phyloP scores from a whole-genome alignment of 2,329 filamentous ascomycete species.

The Epichloe coenophiala region DNA sequence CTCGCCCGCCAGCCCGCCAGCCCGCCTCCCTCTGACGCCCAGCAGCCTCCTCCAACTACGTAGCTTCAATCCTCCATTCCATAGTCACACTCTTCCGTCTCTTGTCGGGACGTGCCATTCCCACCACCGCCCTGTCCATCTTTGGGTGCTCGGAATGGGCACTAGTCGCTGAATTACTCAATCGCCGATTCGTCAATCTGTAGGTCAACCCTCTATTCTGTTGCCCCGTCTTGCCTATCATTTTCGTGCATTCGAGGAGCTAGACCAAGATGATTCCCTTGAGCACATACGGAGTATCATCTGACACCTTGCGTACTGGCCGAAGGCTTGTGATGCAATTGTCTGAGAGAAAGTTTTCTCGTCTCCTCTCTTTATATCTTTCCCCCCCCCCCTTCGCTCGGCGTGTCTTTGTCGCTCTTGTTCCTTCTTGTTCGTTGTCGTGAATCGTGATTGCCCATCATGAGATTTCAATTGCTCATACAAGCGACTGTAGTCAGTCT shows the following conservation, averaged over 20 bases:
- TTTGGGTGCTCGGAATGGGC: neutral
- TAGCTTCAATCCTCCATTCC: neutral
- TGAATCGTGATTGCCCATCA: neutral
- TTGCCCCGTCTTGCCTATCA: neutral
- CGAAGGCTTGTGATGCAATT: neutral
- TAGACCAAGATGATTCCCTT: neutral
- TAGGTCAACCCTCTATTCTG: neutral
- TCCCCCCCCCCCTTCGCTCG: neutral
- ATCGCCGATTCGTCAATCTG: neutral
- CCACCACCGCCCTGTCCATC: neutral
- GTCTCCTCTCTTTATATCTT: neutral
- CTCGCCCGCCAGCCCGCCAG: no score
- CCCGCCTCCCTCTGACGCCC: neutral
- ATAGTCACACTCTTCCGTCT: neutral
- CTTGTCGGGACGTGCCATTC: neutral
- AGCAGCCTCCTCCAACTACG: neutral
- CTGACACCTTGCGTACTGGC: neutral
- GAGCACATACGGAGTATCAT: neutral
- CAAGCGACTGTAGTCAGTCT: conserved; percentile 1
- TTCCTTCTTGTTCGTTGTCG: neutral
- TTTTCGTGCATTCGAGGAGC: neutral
- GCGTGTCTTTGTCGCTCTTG: neutral
- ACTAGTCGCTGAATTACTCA: neutral
- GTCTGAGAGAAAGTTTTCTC: neutral
- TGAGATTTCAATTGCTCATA: conserved; percentile 1